These are phyloP conservation scores for Quercus tomentella DNA, from an alignment of 331 rosid genomes.

Conservation along the genomic window DNA sequence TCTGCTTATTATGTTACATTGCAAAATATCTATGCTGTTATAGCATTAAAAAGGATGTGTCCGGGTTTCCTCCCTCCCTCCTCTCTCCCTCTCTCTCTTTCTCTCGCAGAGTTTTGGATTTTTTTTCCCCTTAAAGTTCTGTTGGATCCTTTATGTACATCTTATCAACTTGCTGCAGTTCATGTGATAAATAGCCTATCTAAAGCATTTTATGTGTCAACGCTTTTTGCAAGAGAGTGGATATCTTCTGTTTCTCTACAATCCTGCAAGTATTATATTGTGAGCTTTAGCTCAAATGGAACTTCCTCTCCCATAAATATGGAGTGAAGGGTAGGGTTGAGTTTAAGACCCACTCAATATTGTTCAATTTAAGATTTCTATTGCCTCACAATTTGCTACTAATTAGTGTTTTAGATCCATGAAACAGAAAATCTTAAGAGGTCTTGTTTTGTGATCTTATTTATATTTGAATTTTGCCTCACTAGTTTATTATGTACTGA, in stretches of 20 bases:
- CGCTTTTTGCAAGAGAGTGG: background rate
- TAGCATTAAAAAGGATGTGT: slow-evolving; percentile 7
- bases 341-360: too few relatives aligned
- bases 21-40: background rate
- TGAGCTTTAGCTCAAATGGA: too few relatives aligned
- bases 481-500: background rate
- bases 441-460: background rate
- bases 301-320: too few relatives aligned
- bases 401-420: background rate
- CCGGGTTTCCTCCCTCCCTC: background rate
- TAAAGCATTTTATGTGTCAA: background rate
- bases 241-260: background rate
- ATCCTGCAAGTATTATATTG: background rate
- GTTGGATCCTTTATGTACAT: background rate
- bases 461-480: slow-evolving; percentile 6
- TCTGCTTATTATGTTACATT: background rate
- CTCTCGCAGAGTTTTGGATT: slow-evolving; percentile 1
- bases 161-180: background rate
- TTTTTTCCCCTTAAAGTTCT: background rate
- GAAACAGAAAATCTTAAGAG: background rate
- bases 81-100: too few relatives aligned
- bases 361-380: too few relatives aligned
- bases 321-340: too few relatives aligned
- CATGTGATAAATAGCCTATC: background rate
- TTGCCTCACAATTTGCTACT: background rate